Base-by-base conservation (phyloP, 2,329 filamentous ascomycete genomes). In the Penicillium sp. region DNA sequence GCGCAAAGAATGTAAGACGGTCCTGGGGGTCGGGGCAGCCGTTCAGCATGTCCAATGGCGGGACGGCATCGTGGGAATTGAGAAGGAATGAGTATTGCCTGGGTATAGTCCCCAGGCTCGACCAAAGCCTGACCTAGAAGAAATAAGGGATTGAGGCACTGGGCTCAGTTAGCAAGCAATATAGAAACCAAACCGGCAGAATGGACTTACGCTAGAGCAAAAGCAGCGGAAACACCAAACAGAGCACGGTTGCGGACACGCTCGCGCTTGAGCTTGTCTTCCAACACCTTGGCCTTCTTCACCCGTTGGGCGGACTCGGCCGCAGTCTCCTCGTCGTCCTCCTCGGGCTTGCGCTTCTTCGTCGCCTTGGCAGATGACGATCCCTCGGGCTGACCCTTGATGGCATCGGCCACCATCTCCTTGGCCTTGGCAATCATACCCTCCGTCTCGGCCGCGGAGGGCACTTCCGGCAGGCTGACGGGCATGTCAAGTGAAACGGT, bases 381-480 rank as follows among this genome's bases (percentile, higher is more conserved):
- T 25, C 60, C 63, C 7, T 74, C 66, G 11, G 69, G 69, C 46
- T 66, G 78, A 55, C 67, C 65, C 58, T 74, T 77, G 49, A 85
- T 79, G 28, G 86, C 86, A 58, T 85, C 85, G 56, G 88, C 82
- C 5, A 96, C 92, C 89, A 96, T 96, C 61, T 86, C 83, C 74
- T 87, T 90, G 28, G 94, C 94, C 64, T 90, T 85, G 25, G 86
- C 86, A 53, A 97, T 87, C 87, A 96, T 91, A 49, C 86, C 82
- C 51, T 88, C 81, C 1, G 91, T 86, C 63, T 94, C 88, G 57
- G 91, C 88, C 0, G 89, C 85, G 11, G 85, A 82, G 0, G 88
- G 86, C 8, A 91, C 79, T 54, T 89, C 83, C 0, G 83, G 77
- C 41, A 80, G 76, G 47, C 81, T 82, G 9, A 83, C 79, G 4